These are phyloP conservation scores for Salix exigua DNA, from an alignment of 345 rosid species.

Conservation along the genomic window DNA sequence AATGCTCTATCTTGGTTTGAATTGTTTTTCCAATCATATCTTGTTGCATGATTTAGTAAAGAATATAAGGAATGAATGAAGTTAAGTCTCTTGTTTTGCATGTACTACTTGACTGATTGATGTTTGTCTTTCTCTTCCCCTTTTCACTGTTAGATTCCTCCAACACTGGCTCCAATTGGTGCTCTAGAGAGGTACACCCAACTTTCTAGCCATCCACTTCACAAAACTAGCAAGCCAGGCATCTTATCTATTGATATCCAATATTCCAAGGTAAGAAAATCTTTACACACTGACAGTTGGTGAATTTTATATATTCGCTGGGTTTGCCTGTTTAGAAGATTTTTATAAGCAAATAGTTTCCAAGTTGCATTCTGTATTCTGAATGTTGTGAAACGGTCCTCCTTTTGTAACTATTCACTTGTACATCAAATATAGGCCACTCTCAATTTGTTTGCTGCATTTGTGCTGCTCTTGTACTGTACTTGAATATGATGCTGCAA, in stretches of 20 bases:
- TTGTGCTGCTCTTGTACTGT: neutral
- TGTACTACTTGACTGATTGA: neutral
- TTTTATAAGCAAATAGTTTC: neutral
- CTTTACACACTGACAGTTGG: neutral
- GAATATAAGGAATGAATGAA: neutral
- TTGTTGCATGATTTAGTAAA: neutral
- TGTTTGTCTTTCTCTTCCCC: neutral
- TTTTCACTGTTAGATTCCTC: slow-evolving; percentile 46
- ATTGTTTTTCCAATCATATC: neutral
- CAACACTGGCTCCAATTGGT: slow-evolving; percentile 62
- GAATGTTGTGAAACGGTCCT: neutral
- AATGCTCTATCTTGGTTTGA: neutral
- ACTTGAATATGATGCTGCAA: neutral
- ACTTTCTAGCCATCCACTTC: slow-evolving; percentile 94
- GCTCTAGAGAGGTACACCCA: slow-evolving; percentile 82
- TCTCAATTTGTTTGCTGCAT: neutral
- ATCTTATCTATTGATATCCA: slow-evolving; percentile 68
- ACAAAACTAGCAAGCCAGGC: slow-evolving; percentile 81
- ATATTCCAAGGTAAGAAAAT: slow-evolving; percentile 57
- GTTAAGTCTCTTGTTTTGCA: neutral
- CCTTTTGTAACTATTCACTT: neutral
- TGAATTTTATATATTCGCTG: neutral
- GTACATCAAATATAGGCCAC: neutral
- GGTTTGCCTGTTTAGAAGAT: neutral
- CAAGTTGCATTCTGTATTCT: neutral